A percentile compares a stretch with the other conserved stretches of the same genome.
Evolutionary conservation across 148 eudicot genomes (phyloP).

Genomic region (Arctostaphylos glauca): DNA sequence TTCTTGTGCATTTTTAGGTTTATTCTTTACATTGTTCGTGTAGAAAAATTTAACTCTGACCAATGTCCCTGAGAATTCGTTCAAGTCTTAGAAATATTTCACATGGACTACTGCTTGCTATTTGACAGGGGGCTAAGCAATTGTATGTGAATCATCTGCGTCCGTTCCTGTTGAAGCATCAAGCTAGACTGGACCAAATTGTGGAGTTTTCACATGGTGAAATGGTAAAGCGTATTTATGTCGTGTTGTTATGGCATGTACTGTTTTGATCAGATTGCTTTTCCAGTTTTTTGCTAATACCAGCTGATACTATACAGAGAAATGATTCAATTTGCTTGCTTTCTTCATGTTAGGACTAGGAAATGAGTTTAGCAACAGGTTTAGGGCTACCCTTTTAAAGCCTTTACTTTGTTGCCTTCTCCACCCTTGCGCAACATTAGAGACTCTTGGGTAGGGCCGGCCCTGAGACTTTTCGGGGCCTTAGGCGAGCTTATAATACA

Average conservation of each 20-base stretch:
- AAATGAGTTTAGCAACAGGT: neutral
- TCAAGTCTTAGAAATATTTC: neutral
- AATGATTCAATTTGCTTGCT: neutral
- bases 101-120: neutral
- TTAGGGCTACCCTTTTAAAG: neutral
- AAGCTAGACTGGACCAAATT: constrained; percentile 66
- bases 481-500: no score
- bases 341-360: neutral
- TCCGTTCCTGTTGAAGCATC: constrained; percentile 85
- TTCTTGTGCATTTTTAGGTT: neutral
- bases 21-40: neutral
- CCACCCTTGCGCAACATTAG: neutral
- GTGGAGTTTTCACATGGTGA: constrained; percentile 59
- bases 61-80: neutral
- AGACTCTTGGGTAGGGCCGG: no score
- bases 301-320: neutral
- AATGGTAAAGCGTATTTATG: constrained; percentile 49
- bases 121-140: constrained; percentile 77
- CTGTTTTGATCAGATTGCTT: neutral
- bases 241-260: constrained; percentile 8
- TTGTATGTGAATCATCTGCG: constrained; percentile 66
- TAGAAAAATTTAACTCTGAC: neutral
- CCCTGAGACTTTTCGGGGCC: no score
- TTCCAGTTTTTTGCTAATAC: neutral
- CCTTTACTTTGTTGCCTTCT: neutral